Conservation (phyloP, 2,329 filamentous ascomycete species). For the Penicillium sp. region DNA sequence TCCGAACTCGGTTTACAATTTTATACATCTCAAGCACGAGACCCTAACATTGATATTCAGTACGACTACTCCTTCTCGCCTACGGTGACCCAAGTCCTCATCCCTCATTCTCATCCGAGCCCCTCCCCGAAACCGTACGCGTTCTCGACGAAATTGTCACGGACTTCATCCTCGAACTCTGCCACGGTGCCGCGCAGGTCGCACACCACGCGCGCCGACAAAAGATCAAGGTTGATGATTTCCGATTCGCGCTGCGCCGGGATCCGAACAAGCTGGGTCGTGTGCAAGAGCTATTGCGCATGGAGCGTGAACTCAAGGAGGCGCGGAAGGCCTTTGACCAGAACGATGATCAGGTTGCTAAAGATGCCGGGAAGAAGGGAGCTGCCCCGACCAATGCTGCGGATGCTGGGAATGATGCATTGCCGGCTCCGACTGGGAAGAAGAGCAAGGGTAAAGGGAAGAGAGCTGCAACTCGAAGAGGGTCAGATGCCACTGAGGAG, state of each 20-base stretch:
- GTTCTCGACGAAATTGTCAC: conserved; percentile 93
- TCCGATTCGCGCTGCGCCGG: conserved; percentile 86
- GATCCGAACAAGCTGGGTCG: conserved; percentile 84
- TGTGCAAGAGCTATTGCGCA: conserved; percentile 84
- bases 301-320: conserved; percentile 82
- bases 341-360: conserved; percentile 45
- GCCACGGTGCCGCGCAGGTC: conserved; percentile 81
- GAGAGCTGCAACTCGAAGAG: conserved; percentile 19
- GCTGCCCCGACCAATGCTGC: conserved; percentile 27
- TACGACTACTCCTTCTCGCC: conserved; percentile 45
- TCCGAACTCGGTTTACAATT: background rate
- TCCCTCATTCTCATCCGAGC: conserved; percentile 69
- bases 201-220: conserved; percentile 85
- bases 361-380: conserved; percentile 39
- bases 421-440: conserved; percentile 25
- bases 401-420: conserved; percentile 24
- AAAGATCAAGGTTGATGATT: conserved; percentile 98
- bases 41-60: conserved; percentile 21
- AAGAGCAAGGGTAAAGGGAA: conserved; percentile 41
- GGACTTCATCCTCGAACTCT: conserved; percentile 93
- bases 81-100: conserved; percentile 46
- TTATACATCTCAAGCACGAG: background rate
- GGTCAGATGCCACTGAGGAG: conserved; percentile 37
- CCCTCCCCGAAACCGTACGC: conserved; percentile 79
- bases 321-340: conserved; percentile 63